Evolutionary conservation across 192 early-diverging fungal species (phyloP).

Genomic region (Coemansia guatemalensis): DNA sequence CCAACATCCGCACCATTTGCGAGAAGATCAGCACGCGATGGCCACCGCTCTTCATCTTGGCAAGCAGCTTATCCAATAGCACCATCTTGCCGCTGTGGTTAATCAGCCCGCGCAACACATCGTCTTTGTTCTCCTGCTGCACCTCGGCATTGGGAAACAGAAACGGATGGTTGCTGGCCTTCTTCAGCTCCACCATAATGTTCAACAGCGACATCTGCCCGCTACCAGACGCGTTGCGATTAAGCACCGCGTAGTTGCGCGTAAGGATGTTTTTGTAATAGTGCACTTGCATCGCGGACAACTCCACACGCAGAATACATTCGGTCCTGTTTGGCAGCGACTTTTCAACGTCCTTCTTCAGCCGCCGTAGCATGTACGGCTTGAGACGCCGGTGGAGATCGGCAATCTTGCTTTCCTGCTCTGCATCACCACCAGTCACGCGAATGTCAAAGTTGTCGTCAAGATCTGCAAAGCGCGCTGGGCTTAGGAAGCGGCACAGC

Average conservation of each 20-base stretch:
- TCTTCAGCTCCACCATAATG: constrained; percentile 95
- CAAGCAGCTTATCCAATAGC: constrained; percentile 91
- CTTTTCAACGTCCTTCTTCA: constrained; percentile 99
- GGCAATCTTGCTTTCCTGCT: constrained; percentile 80
- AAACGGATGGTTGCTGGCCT: constrained; percentile 95
- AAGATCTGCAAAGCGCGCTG: constrained; percentile 80
- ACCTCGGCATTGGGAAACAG: constrained; percentile 80
- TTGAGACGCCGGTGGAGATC: constrained; percentile 81
- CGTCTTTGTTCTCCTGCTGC: constrained; percentile 59
- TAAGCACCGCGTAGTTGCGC: constrained; percentile 88
- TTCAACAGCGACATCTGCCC: constrained; percentile 83
- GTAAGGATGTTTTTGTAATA: constrained; percentile 96
- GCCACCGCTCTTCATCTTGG: constrained; percentile 83
- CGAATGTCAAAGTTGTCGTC: constrained; percentile 77
- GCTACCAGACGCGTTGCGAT: constrained; percentile 62
- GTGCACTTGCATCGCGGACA: constrained; percentile 85
- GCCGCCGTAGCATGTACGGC: constrained; percentile 88
- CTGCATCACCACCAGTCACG: constrained; percentile 59
- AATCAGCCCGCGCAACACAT: constrained; percentile 79
- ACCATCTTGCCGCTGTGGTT: constrained; percentile 98
- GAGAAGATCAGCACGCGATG: constrained; percentile 98
- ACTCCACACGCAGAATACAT: constrained; percentile 90
- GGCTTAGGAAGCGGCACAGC: constrained; percentile 91
- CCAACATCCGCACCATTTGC: constrained; percentile 96
- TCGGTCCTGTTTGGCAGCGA: constrained; percentile 95